Evolutionary conservation across 495 filamentous ascomycete species (phyloP).

Genomic region (Pyronema omphalodes): DNA sequence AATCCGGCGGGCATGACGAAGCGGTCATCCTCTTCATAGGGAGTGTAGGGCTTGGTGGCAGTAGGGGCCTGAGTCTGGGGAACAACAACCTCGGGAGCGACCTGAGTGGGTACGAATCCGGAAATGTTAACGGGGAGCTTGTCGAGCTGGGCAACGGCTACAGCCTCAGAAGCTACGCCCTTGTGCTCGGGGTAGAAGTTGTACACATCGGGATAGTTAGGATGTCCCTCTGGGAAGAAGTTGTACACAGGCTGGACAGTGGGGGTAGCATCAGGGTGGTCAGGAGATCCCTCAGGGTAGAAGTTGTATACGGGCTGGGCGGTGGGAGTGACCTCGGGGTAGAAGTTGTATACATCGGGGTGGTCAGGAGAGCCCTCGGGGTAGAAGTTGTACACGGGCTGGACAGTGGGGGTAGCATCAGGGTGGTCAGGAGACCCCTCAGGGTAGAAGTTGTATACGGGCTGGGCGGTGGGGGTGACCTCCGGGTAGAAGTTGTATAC

Average conservation of each 20-base stretch:
- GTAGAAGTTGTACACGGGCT: not conserved
- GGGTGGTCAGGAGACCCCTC: too few relatives aligned
- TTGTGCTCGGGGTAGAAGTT: not conserved
- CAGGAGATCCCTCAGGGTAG: not conserved
- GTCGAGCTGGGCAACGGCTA: not conserved
- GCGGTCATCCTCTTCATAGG: not conserved
- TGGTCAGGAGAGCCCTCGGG: slow-evolving; percentile 5
- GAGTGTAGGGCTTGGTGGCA: not conserved
- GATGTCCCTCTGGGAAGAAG: slow-evolving; percentile 2
- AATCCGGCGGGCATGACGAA: not conserved
- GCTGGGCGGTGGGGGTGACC: not conserved
- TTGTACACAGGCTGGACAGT: not conserved
- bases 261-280: not conserved
- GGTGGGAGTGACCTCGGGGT: not conserved
- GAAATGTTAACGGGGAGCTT: not conserved
- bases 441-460: not conserved
- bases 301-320: not conserved
- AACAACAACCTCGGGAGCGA: not conserved
- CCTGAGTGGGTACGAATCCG: not conserved
- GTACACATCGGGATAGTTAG: not conserved
- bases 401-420: not conserved
- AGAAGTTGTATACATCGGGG: not conserved
- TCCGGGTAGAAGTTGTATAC: not conserved
- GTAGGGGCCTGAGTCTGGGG: not conserved
- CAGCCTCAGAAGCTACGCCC: too few relatives aligned